Evolutionary conservation across 441 rosid species (phyloP), one percentile per base, ranked within the genome.

Genomic region (California macrophylla): DNA sequence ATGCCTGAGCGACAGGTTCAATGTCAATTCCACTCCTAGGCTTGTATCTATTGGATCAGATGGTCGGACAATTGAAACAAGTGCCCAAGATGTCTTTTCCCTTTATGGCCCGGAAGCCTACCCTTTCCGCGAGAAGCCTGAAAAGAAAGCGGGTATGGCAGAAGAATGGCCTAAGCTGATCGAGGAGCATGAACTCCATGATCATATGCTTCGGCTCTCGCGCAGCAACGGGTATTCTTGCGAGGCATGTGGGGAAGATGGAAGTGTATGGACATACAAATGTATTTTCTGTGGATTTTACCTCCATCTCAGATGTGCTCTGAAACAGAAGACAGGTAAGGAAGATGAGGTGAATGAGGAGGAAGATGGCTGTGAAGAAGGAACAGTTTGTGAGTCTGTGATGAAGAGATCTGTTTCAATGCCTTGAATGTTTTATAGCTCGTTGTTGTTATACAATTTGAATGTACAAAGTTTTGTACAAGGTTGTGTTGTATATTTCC

Each of bases 1-100:
- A 52, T 52, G 56, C 32, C 66, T 77, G 45, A 63, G 18, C 8
- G 58, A 12, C 6, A 72, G 72, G 24, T 85, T 83, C 71, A 77
- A 72, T 71, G 67, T 61, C 8, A 9, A 69, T 4, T 66, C 78
- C 42, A 75, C 79, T 38, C 85, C 85, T 66, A 66, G 36, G 65
- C 79, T 78, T 0, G 72, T 76, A 24, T 82, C 80, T 12, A 47
- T 81, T 1, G 79, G 82, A 47, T 70, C 83, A n/a, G 68, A 21
- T 6, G 83, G 79, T 1, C 52, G 42, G 60, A 80, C 79, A 3
- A 13, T 69, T n/a, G 50, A 42, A 42, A 16, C 50, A 2, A 23
- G n/a, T 6, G 62, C 62, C 0, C 26, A 20, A 23, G 26, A 54
- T 21, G 12, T 54, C 4, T 20, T 54, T 21, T 21, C 62, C 3